phyloP scores from a whole-genome alignment of 176 grass and related monocot species.

The Cocos nucifera region DNA sequence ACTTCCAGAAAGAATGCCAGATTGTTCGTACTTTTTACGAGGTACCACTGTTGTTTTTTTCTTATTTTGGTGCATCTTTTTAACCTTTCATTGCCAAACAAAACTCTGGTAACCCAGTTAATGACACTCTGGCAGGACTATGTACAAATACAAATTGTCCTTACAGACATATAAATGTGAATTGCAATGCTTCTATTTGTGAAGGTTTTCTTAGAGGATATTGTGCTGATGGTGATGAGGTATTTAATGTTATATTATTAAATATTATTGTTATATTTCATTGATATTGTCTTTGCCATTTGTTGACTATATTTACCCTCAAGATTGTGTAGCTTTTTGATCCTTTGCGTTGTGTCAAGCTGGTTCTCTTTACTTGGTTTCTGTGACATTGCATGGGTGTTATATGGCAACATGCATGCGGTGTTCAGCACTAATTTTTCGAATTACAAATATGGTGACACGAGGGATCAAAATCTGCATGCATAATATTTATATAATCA shows the following conservation, averaged over 20 bases:
- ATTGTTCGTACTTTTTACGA: slow-evolving; percentile 96
- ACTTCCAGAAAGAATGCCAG: slow-evolving; percentile 89
- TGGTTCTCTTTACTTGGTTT: not conserved
- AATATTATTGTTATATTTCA: too few relatives aligned
- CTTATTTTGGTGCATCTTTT: not conserved
- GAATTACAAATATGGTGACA: too few relatives aligned
- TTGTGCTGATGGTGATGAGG: slow-evolving; percentile 92
- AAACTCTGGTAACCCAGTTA: slow-evolving; percentile 21
- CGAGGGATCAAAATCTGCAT: too few relatives aligned
- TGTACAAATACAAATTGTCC: slow-evolving; percentile 80
- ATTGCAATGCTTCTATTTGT: slow-evolving; percentile 64
- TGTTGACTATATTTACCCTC: too few relatives aligned
- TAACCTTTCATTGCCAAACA: slow-evolving; percentile 7
- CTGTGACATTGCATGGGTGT: not conserved
- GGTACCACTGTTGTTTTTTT: slow-evolving; percentile 30
- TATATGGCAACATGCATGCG: not conserved
- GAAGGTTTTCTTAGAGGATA: slow-evolving; percentile 87
- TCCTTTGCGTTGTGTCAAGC: not conserved
- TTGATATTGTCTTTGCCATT: too few relatives aligned
- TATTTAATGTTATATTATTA: slow-evolving; percentile 21
- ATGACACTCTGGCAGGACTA: slow-evolving; percentile 46
- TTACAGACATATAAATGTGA: slow-evolving; percentile 97
- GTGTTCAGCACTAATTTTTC: too few relatives aligned
- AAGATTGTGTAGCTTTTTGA: not conserved
- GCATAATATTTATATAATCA: too few relatives aligned